Base-by-base conservation (phyloP, 2,329 filamentous ascomycete species). In the Fusarium compactum region DNA sequence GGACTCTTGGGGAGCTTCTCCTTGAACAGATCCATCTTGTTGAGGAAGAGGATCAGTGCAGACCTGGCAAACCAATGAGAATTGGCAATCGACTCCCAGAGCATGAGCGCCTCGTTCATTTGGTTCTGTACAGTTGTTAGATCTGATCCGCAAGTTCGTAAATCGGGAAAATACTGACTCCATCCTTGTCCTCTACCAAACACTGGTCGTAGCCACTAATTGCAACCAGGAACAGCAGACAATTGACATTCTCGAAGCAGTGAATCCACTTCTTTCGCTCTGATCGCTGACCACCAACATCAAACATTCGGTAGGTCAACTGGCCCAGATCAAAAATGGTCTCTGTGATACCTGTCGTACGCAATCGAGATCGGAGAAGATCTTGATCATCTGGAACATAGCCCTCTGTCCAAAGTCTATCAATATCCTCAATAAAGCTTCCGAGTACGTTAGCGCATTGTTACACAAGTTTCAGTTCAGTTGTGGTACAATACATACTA, bases 211-310 rank as follows among this genome's bases (percentile, higher is more conserved):
- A 98, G 64, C 95, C 95, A 70, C 94, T 97, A 74, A 98, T 95
- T 50, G 95, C 95, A 55, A 97, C 95, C 72, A 98, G 87, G 82
- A 98, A 98, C 43, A 98, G 85, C 57, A 98, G 86, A 73, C 93
- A 95, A 77, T 96, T 94, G 68, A 97, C 94, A 71, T 96, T 96
- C 80, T 97, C 94, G 78, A 97, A 97, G 78, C 94, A 96, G 80
- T 97, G 94, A 69, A 97, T 97, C 94, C 94, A 97, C 85, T 97
- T 97, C 87, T 97, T 97, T 68, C 94, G 91, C 82, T 97, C 94
- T 29, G 94, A 97, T 75, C 94, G 87, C 79, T 97, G 94, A 62
- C 94, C 94, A 79, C 94, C 94, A 48, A 97, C 94, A 77, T 97
- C 94, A 81, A 97, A 97, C 94, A 98, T 98, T 76, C 94, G 92